These are phyloP conservation scores for Protomyces arabidopsidicola DNA, from an alignment of 1,139 yeast genomes.

Conservation along the genomic window DNA sequence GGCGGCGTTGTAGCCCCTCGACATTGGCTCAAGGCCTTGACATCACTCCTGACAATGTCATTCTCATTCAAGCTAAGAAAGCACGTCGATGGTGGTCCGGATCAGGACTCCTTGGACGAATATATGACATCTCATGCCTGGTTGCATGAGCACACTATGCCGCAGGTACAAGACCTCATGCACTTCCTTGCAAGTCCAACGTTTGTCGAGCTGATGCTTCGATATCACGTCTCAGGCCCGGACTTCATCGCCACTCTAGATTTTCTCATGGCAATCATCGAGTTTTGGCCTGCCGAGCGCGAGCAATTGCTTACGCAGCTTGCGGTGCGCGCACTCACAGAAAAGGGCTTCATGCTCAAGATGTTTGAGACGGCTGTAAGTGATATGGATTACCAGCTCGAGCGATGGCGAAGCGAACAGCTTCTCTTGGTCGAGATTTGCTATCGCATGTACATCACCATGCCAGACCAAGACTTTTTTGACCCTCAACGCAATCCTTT, in stretches of 20 bases:
- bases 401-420: not conserved
- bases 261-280: not conserved
- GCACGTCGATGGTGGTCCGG: not conserved
- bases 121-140: not conserved
- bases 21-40: not conserved
- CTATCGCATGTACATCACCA: conserved; percentile 28
- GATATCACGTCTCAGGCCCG: not conserved
- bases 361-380: not conserved
- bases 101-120: not conserved
- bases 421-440: conserved; percentile 27
- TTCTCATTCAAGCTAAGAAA: not conserved
- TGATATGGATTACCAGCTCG: not conserved
- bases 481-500: conserved; percentile 11
- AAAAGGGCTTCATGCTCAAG: not conserved
- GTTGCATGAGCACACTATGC: not conserved
- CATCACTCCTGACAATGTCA: not conserved
- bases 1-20: too few species aligned
- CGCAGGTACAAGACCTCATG: not conserved
- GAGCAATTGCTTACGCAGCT: not conserved
- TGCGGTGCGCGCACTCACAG: not conserved
- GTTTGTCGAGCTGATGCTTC: not conserved
- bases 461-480: conserved; percentile 31
- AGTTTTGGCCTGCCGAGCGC: not conserved
- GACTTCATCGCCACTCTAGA: not conserved
- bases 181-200: not conserved